A percentile compares a stretch with the other conserved stretches of the same genome.
phyloP scores from a whole-genome alignment of 2,329 filamentous ascomycete genomes.

The Claviceps arundinis region DNA sequence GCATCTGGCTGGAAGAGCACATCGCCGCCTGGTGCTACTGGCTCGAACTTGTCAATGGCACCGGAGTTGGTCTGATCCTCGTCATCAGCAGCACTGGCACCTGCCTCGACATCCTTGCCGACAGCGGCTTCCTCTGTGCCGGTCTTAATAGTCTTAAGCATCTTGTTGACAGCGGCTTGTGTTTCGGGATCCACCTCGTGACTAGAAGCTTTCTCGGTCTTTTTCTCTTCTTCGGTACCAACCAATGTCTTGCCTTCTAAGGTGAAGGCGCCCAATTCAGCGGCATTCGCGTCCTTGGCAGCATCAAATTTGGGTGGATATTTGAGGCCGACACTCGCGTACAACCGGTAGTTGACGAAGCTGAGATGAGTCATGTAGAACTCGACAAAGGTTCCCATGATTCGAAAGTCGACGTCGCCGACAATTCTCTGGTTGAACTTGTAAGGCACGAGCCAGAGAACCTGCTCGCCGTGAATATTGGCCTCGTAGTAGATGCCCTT shows the following conservation, averaged over 20 bases:
- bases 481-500: slow-evolving; percentile 99
- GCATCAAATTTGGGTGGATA: slow-evolving; percentile 93
- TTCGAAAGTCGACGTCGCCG: slow-evolving; percentile 91
- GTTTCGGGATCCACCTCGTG: slow-evolving; percentile 47
- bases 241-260: slow-evolving; percentile 61
- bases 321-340: slow-evolving; percentile 79
- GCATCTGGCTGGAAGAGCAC: slow-evolving; percentile 65
- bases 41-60: slow-evolving; percentile 83
- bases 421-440: slow-evolving; percentile 93
- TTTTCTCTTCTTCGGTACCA: slow-evolving; percentile 38
- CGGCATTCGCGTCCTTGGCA: slow-evolving; percentile 75
- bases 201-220: slow-evolving; percentile 28
- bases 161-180: slow-evolving; percentile 54
- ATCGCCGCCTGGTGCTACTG: slow-evolving; percentile 72
- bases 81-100: slow-evolving; percentile 25
- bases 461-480: slow-evolving; percentile 90
- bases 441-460: slow-evolving; percentile 95
- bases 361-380: slow-evolving; percentile 95
- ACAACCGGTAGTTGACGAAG: slow-evolving; percentile 92
- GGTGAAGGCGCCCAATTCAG: slow-evolving; percentile 81
- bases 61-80: slow-evolving; percentile 26
- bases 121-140: slow-evolving; percentile 29
- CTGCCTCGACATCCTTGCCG: slow-evolving; percentile 21
- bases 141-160: slow-evolving; percentile 54
- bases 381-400: slow-evolving; percentile 98